These are phyloP conservation scores for Xylariales sp. DNA, from an alignment of 2,329 filamentous ascomycete species.

Conservation along the genomic window DNA sequence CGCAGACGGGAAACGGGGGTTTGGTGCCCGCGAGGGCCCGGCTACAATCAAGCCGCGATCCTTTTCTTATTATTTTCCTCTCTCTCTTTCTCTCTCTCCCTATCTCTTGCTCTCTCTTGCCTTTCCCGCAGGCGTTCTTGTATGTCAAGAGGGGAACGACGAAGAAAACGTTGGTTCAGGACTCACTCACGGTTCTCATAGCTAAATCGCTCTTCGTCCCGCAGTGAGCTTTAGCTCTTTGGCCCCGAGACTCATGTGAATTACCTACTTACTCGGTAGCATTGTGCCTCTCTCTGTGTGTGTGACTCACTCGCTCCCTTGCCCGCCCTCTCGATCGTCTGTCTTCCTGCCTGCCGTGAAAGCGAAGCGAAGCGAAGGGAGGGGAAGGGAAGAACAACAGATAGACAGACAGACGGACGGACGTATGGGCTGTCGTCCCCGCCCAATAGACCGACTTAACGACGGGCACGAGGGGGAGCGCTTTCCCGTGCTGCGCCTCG, in stretches of 20 bases:
- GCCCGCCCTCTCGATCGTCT: neutral
- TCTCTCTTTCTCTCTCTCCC: slow-evolving; percentile 24
- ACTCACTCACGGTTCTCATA: slow-evolving; percentile 6
- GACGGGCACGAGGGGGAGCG: slow-evolving; percentile 8
- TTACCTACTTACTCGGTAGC: neutral
- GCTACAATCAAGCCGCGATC: slow-evolving; percentile 17
- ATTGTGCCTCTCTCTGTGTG: neutral
- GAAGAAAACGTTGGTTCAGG: slow-evolving; percentile 26
- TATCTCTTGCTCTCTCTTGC: slow-evolving; percentile 10
- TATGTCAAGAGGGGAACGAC: slow-evolving; percentile 38
- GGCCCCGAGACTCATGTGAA: neutral
- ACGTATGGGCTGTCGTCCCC: no score
- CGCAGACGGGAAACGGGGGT: slow-evolving; percentile 22
- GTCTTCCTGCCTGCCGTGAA: slow-evolving; percentile 4
- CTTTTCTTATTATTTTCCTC: slow-evolving; percentile 23
- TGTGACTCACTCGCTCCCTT: neutral
- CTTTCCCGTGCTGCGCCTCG: slow-evolving; percentile 29
- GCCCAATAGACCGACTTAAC: no score
- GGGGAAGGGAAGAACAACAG: neutral
- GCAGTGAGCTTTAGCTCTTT: neutral
- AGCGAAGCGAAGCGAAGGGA: no score
- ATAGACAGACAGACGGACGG: neutral
- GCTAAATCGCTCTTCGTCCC: neutral
- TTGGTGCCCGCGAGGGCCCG: slow-evolving; percentile 15
- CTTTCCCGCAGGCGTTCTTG: slow-evolving; percentile 34